Evolutionary conservation across 805 yeast species (phyloP), one percentile per base, ranked within the genome.

Genomic region (Kluyveromyces lactis): DNA sequence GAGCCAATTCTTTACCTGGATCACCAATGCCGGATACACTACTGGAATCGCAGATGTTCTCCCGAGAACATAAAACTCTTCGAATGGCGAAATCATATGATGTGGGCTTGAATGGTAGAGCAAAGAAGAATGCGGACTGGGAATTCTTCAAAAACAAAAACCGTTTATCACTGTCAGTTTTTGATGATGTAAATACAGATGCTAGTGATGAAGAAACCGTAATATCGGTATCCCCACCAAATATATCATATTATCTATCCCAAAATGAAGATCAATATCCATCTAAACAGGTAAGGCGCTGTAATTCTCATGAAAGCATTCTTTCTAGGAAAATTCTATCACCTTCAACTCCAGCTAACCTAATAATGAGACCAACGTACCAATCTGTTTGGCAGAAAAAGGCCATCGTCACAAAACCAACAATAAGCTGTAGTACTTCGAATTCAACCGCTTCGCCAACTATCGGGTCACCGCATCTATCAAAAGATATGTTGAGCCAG

Each of bases 301-400:
- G 45, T 32, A 57, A 57, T 30, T 60, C 64, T 3, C 60, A 58
- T 40, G 63, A 60, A 38, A 58, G 64, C 42, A 48, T 58, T 9
- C 36, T 60, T 13, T 58, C 63, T 2, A 38, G 18, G 2, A 45
- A 40, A 21, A 15, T 23, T 24, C 10, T 5, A n/a, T 17, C 9
- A n/a, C 26, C 8, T 9, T 7, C 37, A 3, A 12, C 24, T 34
- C 26, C 37, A 39, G 24, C 40, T 28, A 43, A 44, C 26, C 38
- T 33, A 7, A 7, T 26, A 27, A 27, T 27, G 30, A 27, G 16
- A n/a, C 16, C 7, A 6, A 27, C 16, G 16, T n/a, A n/a, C 11
- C 30, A 6, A n/a, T 27, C 30, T n/a, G 11, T n/a, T n/a, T 27
- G 30, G 30, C 30, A 27, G 30, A 27, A 27, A 12, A 27, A n/a